Percentiles rank a stretch among this genome's conserved stretches.
These are phyloP conservation scores for Backusella morwellensis DNA, from an alignment of 192 early-diverging fungal genomes.

Conservation along the genomic window DNA sequence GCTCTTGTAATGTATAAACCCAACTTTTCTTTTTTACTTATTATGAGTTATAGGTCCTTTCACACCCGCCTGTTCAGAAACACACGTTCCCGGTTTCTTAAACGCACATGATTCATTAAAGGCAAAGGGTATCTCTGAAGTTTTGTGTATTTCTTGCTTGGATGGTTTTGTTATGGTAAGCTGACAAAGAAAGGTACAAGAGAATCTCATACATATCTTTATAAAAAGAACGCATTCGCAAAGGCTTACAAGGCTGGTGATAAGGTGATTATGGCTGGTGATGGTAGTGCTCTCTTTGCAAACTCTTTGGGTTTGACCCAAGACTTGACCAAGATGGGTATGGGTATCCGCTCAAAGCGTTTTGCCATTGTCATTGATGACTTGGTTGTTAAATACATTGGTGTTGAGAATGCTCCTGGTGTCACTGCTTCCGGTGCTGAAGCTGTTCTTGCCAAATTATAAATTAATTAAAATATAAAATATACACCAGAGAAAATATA, in stretches of 20 bases:
- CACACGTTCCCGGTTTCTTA: conserved; percentile 68
- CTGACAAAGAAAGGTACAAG: too few relatives aligned
- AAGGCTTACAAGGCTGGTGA: conserved; percentile 44
- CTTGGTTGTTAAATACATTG: conserved; percentile 69
- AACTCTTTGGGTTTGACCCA: conserved; percentile 64
- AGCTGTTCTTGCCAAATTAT: conserved; percentile 55
- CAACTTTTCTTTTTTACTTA: not conserved
- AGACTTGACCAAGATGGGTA: conserved; percentile 56
- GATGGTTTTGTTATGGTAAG: conserved; percentile 52
- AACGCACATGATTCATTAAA: conserved; percentile 54
- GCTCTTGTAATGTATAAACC: too few relatives aligned
- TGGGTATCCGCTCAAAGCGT: conserved; percentile 70
- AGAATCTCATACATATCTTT: too few relatives aligned
- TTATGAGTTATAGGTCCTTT: conserved; percentile 32
- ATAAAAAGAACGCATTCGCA: conserved; percentile 43
- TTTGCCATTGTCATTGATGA: conserved; percentile 74
- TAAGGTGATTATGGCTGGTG: conserved; percentile 72
- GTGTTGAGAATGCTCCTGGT: conserved; percentile 58
- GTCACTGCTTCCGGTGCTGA: conserved; percentile 52
- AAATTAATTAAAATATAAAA: conserved; percentile 9
- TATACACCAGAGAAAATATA: not conserved
- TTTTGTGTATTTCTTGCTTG: conserved; percentile 63
- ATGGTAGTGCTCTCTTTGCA: conserved; percentile 69
- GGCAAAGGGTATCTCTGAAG: conserved; percentile 65
- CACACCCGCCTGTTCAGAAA: conserved; percentile 65